Conservation (phyloP, 768 basidiomycete genomes). For the Rubroboletus pulcherrimus region DNA sequence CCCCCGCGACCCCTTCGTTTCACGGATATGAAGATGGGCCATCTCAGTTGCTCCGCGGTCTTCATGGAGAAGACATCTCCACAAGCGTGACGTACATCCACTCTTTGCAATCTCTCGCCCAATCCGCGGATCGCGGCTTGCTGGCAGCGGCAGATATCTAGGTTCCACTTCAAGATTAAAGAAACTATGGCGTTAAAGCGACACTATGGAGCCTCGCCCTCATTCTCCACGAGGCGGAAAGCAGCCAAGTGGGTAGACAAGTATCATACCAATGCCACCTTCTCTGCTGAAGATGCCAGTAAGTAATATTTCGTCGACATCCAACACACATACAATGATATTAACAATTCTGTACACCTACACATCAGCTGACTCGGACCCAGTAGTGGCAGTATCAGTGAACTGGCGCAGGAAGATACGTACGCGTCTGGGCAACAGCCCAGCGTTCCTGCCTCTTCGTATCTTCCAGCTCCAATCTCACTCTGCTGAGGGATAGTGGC, state of each 20-base stretch:
- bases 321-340: too few species aligned
- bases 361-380: neutral
- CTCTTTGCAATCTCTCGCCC: neutral
- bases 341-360: neutral
- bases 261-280: neutral
- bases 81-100: neutral
- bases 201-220: neutral
- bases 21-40: neutral
- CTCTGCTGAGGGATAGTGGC: neutral
- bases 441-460: neutral
- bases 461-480: neutral
- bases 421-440: neutral
- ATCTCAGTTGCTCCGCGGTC: neutral
- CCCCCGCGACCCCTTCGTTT: neutral
- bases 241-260: too few species aligned
- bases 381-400: neutral
- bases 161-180: neutral
- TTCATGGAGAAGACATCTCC: neutral
- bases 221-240: neutral
- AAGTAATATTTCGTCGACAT: neutral
- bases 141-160: neutral
- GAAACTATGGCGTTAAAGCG: neutral
- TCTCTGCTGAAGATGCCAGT: neutral
- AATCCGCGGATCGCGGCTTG: slow-evolving; percentile 4
- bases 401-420: neutral